These are phyloP conservation scores for Fusarium hainanense DNA, from an alignment of 2,329 filamentous ascomycete genomes.

Conservation along the genomic window DNA sequence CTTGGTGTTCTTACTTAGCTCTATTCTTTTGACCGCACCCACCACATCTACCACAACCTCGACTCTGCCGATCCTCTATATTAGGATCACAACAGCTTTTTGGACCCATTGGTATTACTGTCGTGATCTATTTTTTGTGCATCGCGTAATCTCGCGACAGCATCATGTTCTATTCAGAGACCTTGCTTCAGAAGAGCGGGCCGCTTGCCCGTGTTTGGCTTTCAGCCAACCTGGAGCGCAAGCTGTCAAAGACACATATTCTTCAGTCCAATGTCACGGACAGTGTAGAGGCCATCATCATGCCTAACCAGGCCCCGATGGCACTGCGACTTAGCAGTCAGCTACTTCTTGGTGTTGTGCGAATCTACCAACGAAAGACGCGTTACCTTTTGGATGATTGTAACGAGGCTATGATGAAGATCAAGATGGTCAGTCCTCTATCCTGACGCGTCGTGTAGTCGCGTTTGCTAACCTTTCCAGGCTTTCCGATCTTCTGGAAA, in stretches of 20 bases:
- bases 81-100: conserved; percentile 6
- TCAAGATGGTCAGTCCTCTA: conserved; percentile 83
- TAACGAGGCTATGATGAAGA: conserved; percentile 96
- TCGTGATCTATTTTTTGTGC: conserved; percentile 35
- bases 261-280: conserved; percentile 93
- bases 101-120: conserved; percentile 19
- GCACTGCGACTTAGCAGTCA: conserved; percentile 94
- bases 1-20: conserved; percentile 48
- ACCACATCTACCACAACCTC: conserved; percentile 14
- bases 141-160: conserved; percentile 47
- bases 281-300: conserved; percentile 95
- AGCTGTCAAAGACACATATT: conserved; percentile 96
- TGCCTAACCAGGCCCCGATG: conserved; percentile 92
- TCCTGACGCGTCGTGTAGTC: background rate
- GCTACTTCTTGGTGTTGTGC: conserved; percentile 91
- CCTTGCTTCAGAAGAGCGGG: conserved; percentile 94
- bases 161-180: conserved; percentile 97
- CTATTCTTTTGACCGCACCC: conserved; percentile 30
- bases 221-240: conserved; percentile 97
- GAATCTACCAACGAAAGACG: conserved; percentile 97
- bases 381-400: conserved; percentile 97
- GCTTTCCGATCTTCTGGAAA: conserved; percentile 95
- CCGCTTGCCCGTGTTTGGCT: conserved; percentile 98
- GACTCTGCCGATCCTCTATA: conserved; percentile 25
- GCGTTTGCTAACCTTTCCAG: conserved; percentile 61